A percentile compares a stretch with the other conserved stretches of the same genome.
Evolutionary conservation across 2,329 filamentous ascomycete genomes (phyloP).

Genomic region (Plenodomus biglobosus): DNA sequence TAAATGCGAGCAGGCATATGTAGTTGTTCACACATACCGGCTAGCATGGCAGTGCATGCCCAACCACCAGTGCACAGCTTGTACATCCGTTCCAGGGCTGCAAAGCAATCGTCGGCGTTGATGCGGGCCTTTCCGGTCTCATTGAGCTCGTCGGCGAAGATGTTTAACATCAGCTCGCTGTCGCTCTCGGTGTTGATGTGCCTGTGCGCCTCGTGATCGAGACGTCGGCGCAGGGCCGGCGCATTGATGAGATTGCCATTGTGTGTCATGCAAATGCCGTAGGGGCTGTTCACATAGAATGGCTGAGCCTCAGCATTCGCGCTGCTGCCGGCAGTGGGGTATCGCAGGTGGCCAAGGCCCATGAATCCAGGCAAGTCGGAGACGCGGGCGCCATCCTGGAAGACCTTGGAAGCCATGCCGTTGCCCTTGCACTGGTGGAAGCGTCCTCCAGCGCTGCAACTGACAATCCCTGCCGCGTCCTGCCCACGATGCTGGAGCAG

Average conservation of each 20-base stretch:
- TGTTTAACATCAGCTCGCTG: slow-evolving; percentile 83
- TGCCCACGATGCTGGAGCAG: slow-evolving; percentile 66
- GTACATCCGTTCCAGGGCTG: slow-evolving; percentile 71
- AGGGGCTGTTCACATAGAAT: slow-evolving; percentile 86
- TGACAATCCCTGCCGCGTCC: slow-evolving; percentile 85
- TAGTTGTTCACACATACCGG: slow-evolving; percentile 50
- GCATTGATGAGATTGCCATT: slow-evolving; percentile 90
- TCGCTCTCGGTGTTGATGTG: slow-evolving; percentile 92
- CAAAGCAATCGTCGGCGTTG: slow-evolving; percentile 76
- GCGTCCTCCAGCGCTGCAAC: slow-evolving; percentile 71
- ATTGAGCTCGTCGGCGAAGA: slow-evolving; percentile 80
- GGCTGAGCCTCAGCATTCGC: slow-evolving; percentile 86
- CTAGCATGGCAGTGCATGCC: slow-evolving; percentile 80
- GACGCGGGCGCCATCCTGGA: slow-evolving; percentile 74
- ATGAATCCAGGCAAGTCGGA: slow-evolving; percentile 79
- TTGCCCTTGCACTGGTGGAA: slow-evolving; percentile 91
- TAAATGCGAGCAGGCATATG: background rate
- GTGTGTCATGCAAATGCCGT: slow-evolving; percentile 77
- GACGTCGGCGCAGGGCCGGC: slow-evolving; percentile 66
- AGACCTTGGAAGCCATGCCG: slow-evolving; percentile 83
- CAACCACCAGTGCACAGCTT: slow-evolving; percentile 71
- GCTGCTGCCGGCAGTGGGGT: slow-evolving; percentile 85
- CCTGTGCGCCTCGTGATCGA: slow-evolving; percentile 77
- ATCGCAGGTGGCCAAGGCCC: slow-evolving; percentile 83
- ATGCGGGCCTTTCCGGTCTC: slow-evolving; percentile 80